phyloP scores from a whole-genome alignment of 805 yeast species.

The Candida bentonensis region DNA sequence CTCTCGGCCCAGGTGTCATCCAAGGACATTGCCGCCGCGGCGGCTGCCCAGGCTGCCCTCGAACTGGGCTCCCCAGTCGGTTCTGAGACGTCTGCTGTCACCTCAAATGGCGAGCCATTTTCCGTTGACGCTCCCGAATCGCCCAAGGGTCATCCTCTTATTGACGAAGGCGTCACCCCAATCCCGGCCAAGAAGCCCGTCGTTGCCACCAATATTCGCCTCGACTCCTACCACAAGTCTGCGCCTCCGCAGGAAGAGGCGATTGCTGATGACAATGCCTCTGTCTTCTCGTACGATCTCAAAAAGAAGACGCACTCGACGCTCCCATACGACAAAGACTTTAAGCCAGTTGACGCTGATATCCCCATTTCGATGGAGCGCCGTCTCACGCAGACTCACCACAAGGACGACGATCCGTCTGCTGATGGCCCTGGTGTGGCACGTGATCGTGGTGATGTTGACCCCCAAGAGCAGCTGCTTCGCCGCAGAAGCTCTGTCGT shows the following conservation, averaged over 20 bases:
- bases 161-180: constrained; percentile 7
- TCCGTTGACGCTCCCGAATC: constrained; percentile 4
- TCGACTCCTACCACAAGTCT: neutral
- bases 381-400: constrained; percentile 19
- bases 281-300: constrained; percentile 22
- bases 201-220: constrained; percentile 7
- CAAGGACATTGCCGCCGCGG: constrained; percentile 5
- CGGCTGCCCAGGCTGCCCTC: constrained; percentile 3
- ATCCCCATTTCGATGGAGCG: constrained; percentile 21
- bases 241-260: constrained; percentile 4
- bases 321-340: constrained; percentile 14
- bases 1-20: constrained; percentile 2
- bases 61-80: constrained; percentile 9
- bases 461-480: constrained; percentile 11
- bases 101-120: constrained; percentile 16
- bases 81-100: constrained; percentile 14
- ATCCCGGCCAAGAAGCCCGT: constrained; percentile 7
- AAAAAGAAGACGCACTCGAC: constrained; percentile 17
- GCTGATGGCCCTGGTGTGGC: constrained; percentile 21
- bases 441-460: constrained; percentile 15
- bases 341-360: constrained; percentile 17
- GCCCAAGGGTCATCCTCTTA: constrained; percentile 4
- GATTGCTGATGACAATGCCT: constrained; percentile 13
- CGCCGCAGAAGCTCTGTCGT: constrained; percentile 17
- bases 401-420: constrained; percentile 18